Evolutionary conservation across 179 eudicot species (phyloP), one percentile per base, ranked within the genome.

Genomic region (Silene coronaria): DNA sequence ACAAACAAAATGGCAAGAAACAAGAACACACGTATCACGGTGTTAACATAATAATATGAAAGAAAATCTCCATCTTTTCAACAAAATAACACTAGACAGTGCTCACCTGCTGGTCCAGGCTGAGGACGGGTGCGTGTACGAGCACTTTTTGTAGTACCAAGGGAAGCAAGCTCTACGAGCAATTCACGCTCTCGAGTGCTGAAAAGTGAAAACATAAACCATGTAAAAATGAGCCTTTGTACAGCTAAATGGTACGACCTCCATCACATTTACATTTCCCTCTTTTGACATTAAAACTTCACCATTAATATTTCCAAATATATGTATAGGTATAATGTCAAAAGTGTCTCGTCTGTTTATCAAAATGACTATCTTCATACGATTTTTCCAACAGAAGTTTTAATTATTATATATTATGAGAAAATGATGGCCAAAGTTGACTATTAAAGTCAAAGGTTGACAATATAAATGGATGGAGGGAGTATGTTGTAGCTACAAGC

Each of bases 141-240:
- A 70, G 65, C 82, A 76, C 81, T 73, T 68, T 91, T 85, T 48
- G 80, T 81, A 34, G 76, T 84, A 71, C 82, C 87, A 48, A 92
- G 85, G 67, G 81, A 78, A 81, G 96, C 85, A 78, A 93, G 92
- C 86, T 93, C 92, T 86, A 87, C 92, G 70, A 93, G 97, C 76
- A 94, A 80, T 67, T 92, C 91, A 32, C 95, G 92, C 81, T 94
- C 98, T 79, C 79, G 86, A 64, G 72, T 81, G 79, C 98, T 94
- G 86, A n/a, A 85, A 73, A 71, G 97, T 94, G 86, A n/a, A 85
- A 73, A 71, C n/a, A 67, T n/a, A 27, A 73, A 24, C 42, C 45
- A 75, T 1, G n/a, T 57, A 51, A 22, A 64, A 21, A 61, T 34
- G 51, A 32, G 26, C 64, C 16, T 74, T 53, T 73, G 28, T 26